Evolutionary conservation across 176 grass and related monocot species (phyloP).

Genomic region (Raddia distichophylla): DNA sequence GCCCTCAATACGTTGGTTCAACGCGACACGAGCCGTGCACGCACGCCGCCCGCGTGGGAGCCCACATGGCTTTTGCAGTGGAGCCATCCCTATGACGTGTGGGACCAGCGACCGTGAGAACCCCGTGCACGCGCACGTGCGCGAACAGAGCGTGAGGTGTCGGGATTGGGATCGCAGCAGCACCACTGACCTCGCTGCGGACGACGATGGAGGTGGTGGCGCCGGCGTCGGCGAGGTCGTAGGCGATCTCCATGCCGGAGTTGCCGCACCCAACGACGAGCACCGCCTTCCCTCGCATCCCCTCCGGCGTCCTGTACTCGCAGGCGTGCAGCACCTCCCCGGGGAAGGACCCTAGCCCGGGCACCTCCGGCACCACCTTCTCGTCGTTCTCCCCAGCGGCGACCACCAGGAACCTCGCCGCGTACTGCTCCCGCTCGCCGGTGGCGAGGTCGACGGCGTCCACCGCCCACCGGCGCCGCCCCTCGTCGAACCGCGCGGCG

Average conservation of each 20-base stretch:
- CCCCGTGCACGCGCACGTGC: neutral
- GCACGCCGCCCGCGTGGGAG: neutral
- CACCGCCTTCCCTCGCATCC: constrained; percentile 56
- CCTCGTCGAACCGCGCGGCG: constrained; percentile 50
- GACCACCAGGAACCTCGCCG: constrained; percentile 57
- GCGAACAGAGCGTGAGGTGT: neutral
- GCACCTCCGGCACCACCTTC: constrained; percentile 63
- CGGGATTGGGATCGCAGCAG: neutral
- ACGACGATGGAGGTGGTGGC: constrained; percentile 62
- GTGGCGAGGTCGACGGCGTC: constrained; percentile 36
- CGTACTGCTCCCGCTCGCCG: constrained; percentile 41
- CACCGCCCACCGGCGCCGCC: constrained; percentile 38
- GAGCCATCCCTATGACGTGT: neutral
- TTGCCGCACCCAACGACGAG: constrained; percentile 84
- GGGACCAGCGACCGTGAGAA: neutral
- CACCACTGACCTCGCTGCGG: constrained; percentile 56
- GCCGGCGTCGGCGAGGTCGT: constrained; percentile 60
- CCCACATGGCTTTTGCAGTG: neutral
- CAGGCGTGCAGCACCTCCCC: constrained; percentile 61
- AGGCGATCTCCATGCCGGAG: constrained; percentile 93
- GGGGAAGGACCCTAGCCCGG: constrained; percentile 57
- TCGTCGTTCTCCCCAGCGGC: constrained; percentile 80
- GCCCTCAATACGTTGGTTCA: neutral
- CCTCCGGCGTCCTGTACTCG: constrained; percentile 47
- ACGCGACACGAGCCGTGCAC: neutral